A percentile compares a stretch with the other conserved stretches of the same genome.
These are phyloP conservation scores for Cercophora scortea DNA, from an alignment of 495 filamentous ascomycete species.

Conservation along the genomic window DNA sequence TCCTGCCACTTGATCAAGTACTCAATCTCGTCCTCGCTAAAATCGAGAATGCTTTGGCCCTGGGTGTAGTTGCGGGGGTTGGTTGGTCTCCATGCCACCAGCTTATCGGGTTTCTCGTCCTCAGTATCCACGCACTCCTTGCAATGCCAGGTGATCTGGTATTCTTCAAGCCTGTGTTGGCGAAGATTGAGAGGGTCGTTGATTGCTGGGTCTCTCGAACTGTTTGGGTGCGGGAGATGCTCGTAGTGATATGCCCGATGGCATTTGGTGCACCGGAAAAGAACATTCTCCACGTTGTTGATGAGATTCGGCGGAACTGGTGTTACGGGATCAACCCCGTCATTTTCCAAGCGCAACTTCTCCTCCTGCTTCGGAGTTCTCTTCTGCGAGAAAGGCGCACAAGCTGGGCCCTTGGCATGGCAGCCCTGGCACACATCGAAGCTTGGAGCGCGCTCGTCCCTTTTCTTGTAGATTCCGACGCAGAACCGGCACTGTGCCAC, in stretches of 20 bases:
- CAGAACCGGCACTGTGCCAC: conserved; percentile 89
- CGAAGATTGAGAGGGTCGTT: conserved; percentile 32
- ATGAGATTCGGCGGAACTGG: conserved; percentile 52
- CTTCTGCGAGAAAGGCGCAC: conserved; percentile 56
- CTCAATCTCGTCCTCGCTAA: conserved; percentile 62
- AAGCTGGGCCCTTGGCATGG: conserved; percentile 50
- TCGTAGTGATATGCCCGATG: conserved; percentile 74
- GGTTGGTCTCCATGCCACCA: conserved; percentile 82
- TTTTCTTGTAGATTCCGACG: conserved; percentile 55
- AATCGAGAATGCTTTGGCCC: conserved; percentile 41
- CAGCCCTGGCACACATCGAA: conserved; percentile 66
- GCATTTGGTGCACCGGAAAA: conserved; percentile 77
- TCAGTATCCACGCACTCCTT: conserved; percentile 53
- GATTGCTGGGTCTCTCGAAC: conserved; percentile 24
- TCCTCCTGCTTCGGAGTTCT: conserved; percentile 75
- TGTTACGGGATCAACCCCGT: conserved; percentile 67
- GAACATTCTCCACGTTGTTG: conserved; percentile 65
- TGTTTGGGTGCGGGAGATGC: conserved; percentile 54
- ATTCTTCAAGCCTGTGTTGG: conserved; percentile 42
- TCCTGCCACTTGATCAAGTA: conserved; percentile 85
- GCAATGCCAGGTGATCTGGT: conserved; percentile 64
- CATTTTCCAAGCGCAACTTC: conserved; percentile 66
- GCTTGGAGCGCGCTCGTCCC: conserved; percentile 60
- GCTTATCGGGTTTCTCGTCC: conserved; percentile 52
- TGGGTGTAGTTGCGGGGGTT: conserved; percentile 41